These are phyloP conservation scores for Magnaporthiopsis incrustans DNA, from an alignment of 2,329 filamentous ascomycete genomes.

Conservation along the genomic window DNA sequence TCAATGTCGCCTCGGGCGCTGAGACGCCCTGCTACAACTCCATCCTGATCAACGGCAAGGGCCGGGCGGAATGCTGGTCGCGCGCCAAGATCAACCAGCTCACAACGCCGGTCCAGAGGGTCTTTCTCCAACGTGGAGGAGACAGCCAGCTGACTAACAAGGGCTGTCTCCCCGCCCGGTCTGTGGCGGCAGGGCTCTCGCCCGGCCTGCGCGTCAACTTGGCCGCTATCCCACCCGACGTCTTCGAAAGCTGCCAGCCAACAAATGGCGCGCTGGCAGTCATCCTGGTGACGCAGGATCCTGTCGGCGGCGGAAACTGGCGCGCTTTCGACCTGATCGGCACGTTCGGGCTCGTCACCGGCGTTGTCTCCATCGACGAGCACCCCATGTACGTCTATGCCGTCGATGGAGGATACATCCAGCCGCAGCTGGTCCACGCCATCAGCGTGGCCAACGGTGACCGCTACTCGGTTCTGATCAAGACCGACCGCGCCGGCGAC, in stretches of 20 bases:
- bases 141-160: slow-evolving; percentile 31
- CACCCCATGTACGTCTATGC: slow-evolving; percentile 46
- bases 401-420: slow-evolving; percentile 46
- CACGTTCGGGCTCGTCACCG: slow-evolving; percentile 37
- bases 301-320: slow-evolving; percentile 29
- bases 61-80: slow-evolving; percentile 42
- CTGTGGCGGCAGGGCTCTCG: slow-evolving; percentile 26
- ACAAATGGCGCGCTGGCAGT: slow-evolving; percentile 35
- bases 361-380: slow-evolving; percentile 41
- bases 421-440: slow-evolving; percentile 40
- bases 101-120: slow-evolving; percentile 23
- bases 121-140: slow-evolving; percentile 20
- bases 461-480: slow-evolving; percentile 42
- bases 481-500: slow-evolving; percentile 35
- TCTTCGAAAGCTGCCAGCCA: slow-evolving; percentile 38
- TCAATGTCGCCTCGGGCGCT: slow-evolving; percentile 34
- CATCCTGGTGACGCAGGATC: slow-evolving; percentile 26
- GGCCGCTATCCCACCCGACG: slow-evolving; percentile 30
- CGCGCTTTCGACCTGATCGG: slow-evolving; percentile 46
- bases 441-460: slow-evolving; percentile 42
- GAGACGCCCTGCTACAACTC: slow-evolving; percentile 52
- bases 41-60: slow-evolving; percentile 55
- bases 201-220: slow-evolving; percentile 20
- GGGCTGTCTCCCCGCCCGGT: slow-evolving; percentile 32
- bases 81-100: slow-evolving; percentile 33